Evolutionary conservation across 306 rosid genomes (phyloP).

Genomic region (Prunus padus): DNA sequence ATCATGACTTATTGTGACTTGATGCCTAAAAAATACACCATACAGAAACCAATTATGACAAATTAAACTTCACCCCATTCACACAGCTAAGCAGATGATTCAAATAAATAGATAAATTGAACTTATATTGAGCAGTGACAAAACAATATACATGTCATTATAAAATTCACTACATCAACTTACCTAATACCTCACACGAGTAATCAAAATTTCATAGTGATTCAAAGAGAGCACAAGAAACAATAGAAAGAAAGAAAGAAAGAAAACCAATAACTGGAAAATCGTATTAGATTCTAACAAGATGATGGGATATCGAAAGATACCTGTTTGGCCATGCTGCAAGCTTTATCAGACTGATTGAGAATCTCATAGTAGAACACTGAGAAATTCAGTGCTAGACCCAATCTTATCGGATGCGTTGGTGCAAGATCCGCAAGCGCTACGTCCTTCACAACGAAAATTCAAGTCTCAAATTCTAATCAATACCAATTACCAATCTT

Average conservation of each 20-base stretch:
- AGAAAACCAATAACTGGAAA: background rate
- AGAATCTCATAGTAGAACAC: conserved; percentile 80
- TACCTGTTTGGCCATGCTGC: conserved; percentile 84
- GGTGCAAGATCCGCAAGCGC: conserved; percentile 66
- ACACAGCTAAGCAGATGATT: background rate
- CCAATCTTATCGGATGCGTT: conserved; percentile 80
- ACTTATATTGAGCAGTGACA: background rate
- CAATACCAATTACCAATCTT: background rate
- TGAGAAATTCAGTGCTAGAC: conserved; percentile 71
- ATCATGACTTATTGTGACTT: background rate
- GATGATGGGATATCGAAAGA: background rate
- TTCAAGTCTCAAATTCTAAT: background rate
- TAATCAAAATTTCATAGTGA: background rate
- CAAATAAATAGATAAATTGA: background rate
- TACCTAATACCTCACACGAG: no score
- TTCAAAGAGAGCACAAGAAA: background rate
- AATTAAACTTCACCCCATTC: background rate
- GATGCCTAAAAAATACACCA: background rate
- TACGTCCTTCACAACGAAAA: conserved; percentile 42
- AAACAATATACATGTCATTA: no score
- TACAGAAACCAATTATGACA: background rate
- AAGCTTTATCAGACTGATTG: conserved; percentile 76
- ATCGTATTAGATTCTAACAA: background rate
- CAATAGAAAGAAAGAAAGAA: background rate
- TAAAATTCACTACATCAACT: background rate